These are phyloP conservation scores for Cymbopogon flexuosus DNA, from an alignment of 202 grass and related monocot species.

Conservation along the genomic window DNA sequence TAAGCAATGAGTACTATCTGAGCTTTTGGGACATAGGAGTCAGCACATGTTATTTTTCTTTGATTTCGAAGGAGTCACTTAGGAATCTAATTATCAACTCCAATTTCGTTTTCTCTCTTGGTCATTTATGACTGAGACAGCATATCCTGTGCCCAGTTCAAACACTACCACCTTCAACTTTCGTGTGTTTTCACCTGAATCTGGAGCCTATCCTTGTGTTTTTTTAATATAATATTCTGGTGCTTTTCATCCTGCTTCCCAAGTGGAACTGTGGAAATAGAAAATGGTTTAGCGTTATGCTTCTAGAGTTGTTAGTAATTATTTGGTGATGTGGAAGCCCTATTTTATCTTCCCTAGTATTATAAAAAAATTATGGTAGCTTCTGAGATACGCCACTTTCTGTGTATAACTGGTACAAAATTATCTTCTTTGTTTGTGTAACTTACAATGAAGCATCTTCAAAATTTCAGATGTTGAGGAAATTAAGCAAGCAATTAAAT, in stretches of 20 bases:
- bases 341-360: not conserved
- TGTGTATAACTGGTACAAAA: not conserved
- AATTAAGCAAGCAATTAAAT: conserved; percentile 82
- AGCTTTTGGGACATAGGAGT: not conserved
- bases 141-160: not conserved
- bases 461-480: conserved; percentile 79
- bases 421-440: not conserved
- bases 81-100: not conserved
- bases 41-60: not conserved
- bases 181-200: not conserved
- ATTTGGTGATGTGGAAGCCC: not conserved
- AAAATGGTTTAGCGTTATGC: not conserved
- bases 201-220: not conserved
- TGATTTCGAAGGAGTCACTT: not conserved
- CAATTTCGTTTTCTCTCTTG: too few species aligned
- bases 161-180: not conserved
- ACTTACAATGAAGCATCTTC: not conserved
- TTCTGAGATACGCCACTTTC: not conserved
- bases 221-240: not conserved
- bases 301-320: not conserved
- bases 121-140: too few species aligned
- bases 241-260: not conserved
- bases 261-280: not conserved
- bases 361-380: not conserved
- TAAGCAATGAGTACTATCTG: not conserved